phyloP scores from a whole-genome alignment of 2,329 filamentous ascomycete genomes.

The Ophiostoma australiae region DNA sequence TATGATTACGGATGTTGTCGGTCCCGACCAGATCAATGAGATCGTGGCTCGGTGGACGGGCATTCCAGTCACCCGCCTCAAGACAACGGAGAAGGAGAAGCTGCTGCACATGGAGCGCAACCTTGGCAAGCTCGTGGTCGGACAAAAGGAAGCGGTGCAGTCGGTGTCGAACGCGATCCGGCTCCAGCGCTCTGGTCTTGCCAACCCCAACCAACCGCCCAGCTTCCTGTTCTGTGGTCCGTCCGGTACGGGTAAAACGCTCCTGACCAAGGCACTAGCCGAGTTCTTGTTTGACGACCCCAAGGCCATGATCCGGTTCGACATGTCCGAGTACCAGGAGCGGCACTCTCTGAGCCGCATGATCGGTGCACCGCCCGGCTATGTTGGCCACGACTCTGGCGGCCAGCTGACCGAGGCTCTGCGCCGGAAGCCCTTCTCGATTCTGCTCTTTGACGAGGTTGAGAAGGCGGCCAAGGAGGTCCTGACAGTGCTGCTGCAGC shows the following conservation, averaged over 20 bases:
- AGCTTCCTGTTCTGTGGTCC: conserved; percentile 99
- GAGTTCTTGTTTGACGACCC: conserved; percentile 98
- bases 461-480: conserved; percentile 99
- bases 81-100: conserved; percentile 96
- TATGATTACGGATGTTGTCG: conserved; percentile 87
- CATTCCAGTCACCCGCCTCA: conserved; percentile 89
- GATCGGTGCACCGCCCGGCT: conserved; percentile 95
- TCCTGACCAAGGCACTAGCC: conserved; percentile 92
- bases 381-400: conserved; percentile 92
- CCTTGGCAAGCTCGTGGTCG: conserved; percentile 78
- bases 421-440: conserved; percentile 92
- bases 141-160: conserved; percentile 87
- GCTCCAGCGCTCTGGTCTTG: conserved; percentile 86
- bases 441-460: conserved; percentile 94
- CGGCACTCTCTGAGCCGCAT: conserved; percentile 91
- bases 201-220: conserved; percentile 93
- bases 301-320: conserved; percentile 97
- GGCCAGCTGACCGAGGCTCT: conserved; percentile 94
- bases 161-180: conserved; percentile 95
- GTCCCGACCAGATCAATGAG: conserved; percentile 97
- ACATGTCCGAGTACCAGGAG: conserved; percentile 99
- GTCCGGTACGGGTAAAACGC: conserved; percentile 94
- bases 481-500: conserved; percentile 91
- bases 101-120: conserved; percentile 94
- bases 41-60: conserved; percentile 98